A percentile compares a stretch with the other conserved stretches of the same genome.
phyloP scores from a whole-genome alignment of 257 asterid genomes.

The Paraleonurus japonicus region DNA sequence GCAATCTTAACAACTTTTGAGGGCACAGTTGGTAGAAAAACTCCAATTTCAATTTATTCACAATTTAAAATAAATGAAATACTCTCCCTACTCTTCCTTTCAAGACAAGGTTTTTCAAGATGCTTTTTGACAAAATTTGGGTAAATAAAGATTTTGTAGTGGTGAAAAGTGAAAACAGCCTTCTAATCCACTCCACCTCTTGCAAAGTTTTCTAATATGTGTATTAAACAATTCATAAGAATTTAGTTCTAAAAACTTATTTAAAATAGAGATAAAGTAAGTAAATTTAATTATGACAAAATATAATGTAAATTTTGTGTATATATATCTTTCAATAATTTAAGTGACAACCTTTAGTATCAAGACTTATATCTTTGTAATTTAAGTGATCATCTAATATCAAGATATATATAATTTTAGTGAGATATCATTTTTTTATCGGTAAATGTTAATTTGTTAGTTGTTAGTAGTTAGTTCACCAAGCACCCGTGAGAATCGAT shows the following conservation, averaged over 20 bases:
- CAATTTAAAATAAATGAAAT: not conserved
- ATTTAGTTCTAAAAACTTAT: too few species aligned
- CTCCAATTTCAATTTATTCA: not conserved
- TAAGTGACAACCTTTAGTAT: too few species aligned
- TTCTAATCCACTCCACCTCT: constrained; percentile 21
- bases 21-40: not conserved
- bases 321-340: too few species aligned
- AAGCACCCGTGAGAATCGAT: too few species aligned
- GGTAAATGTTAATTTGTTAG: too few species aligned
- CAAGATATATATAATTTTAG: too few species aligned
- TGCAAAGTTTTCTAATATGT: not conserved
- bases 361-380: too few species aligned
- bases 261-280: not conserved
- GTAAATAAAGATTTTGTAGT: constrained; percentile 16
- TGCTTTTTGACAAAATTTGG: constrained; percentile 9
- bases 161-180: constrained; percentile 16
- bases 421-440: too few species aligned
- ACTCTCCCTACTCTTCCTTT: constrained; percentile 20
- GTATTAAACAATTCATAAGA: not conserved
- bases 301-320: too few species aligned
- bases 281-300: not conserved
- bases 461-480: too few species aligned
- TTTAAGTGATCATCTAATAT: too few species aligned
- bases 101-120: constrained; percentile 21
- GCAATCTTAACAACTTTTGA: not conserved